phyloP scores from a whole-genome alignment of 1,284 basidiomycete species.

The Athelia psychrophila region DNA sequence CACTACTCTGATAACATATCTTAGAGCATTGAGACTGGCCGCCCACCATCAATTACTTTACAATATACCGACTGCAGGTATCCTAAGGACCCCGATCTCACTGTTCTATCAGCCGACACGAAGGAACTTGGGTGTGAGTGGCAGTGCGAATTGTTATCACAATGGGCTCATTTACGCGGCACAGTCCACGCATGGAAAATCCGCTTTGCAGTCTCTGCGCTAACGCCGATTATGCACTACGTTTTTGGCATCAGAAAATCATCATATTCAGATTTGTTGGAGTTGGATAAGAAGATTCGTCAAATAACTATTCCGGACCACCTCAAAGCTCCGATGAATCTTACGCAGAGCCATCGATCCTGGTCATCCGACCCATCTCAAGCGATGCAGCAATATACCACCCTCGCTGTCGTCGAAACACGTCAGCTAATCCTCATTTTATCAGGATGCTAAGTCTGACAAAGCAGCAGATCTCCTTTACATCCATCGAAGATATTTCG shows the following conservation, averaged over 20 bases:
- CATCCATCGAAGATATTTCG: conserved; percentile 50
- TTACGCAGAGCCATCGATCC: conserved; percentile 23
- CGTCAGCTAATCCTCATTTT: too few species aligned
- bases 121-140: conserved; percentile 45
- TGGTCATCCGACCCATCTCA: conserved; percentile 37
- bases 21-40: conserved; percentile 46
- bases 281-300: conserved; percentile 45
- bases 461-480: conserved; percentile 41
- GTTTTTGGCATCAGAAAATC: conserved; percentile 34
- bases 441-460: too few species aligned
- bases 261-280: conserved; percentile 36
- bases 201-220: conserved; percentile 41
- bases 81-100: conserved; percentile 38
- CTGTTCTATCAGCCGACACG: conserved; percentile 25
- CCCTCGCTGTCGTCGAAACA: conserved; percentile 37
- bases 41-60: conserved; percentile 43
- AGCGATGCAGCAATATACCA: conserved; percentile 46
- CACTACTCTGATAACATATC: too few species aligned
- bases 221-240: conserved; percentile 40
- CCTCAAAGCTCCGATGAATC: too few species aligned
- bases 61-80: conserved; percentile 47
- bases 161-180: too few species aligned
- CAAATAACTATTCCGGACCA: conserved; percentile 40
- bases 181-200: conserved; percentile 49
- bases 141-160: too few species aligned